Evolutionary conservation across 225 moss, liverwort and hornwort genomes (phyloP), one percentile per base, ranked within the genome.

Genomic region (Rhytidiadelphus loreus): DNA sequence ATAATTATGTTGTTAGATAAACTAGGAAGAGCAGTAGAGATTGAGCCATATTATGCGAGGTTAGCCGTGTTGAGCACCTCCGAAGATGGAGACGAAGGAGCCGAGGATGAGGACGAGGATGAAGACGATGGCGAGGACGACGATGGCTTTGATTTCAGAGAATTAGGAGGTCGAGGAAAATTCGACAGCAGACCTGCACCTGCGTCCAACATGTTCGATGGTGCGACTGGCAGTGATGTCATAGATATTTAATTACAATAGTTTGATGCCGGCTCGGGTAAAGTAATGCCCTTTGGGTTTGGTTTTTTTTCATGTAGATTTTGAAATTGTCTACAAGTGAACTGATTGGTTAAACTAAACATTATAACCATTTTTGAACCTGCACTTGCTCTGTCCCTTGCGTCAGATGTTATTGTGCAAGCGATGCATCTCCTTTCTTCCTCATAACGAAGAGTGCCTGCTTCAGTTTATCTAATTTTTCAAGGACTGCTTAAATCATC

Each of bases 1-100:
- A 90, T 97, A 50, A 94, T 93, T 22, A 95, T 95, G 95, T 81
- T 97, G 37, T 90, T 98, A 80, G 93, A 97, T 72, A 93, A 84
- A 87, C 89, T 86, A 87, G 98, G 96, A 61, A 96, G 95, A 89
- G 80, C 84, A 64, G 88, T 63, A 63, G 98, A 98, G 80, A 94
- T 92, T 68, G 93, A 93, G 66, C 92, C 91, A 37, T 93, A 89
- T 66, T 93, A 92, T 74, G 43, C 83, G 83, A 92, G 88, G 86
- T 35, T 93, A 88, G 90, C 90, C 32, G 57, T 52, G n/a, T 55
- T 93, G 86, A 91, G 86, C 77, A 21, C 77, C 64, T 50, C 86
- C 22, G 74, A 6, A 66, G 77, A n/a, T 70, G 84, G 41, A 66
- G 90, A 66, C 13, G 90, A 92, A 5, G 87, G 70, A 11, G 88